Evolutionary conservation across 805 yeast genomes (phyloP).

Genomic region (Spathaspora passalidarum): DNA sequence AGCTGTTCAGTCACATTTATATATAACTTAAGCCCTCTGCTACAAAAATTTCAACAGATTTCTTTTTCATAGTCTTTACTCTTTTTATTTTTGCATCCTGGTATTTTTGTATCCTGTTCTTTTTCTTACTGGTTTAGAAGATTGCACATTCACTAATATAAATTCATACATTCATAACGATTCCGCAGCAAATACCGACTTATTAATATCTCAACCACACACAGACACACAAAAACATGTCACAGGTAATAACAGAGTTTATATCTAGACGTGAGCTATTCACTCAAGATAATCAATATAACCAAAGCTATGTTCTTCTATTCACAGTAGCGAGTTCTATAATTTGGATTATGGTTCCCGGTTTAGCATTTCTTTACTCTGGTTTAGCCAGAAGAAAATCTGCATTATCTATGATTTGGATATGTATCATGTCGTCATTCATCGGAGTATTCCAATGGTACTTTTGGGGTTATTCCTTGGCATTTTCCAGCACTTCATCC

Average conservation of each 20-base stretch:
- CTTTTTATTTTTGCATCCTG: not conserved
- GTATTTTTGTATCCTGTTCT: not conserved
- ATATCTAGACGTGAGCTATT: slow-evolving; percentile 32
- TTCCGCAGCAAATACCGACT: not conserved
- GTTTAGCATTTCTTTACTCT: slow-evolving; percentile 86
- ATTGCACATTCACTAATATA: not conserved
- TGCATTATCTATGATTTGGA: slow-evolving; percentile 85
- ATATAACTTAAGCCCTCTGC: not conserved
- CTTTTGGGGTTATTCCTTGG: slow-evolving; percentile 96
- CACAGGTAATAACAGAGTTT: slow-evolving; percentile 7
- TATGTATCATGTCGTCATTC: slow-evolving; percentile 67
- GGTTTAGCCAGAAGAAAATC: slow-evolving; percentile 88
- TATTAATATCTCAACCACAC: not conserved
- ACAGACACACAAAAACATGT: not conserved
- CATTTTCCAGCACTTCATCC: slow-evolving; percentile 75
- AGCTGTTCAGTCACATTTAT: not conserved
- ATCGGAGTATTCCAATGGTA: slow-evolving; percentile 90
- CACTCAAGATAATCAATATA: slow-evolving; percentile 30
- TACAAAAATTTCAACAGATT: not conserved
- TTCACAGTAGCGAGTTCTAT: slow-evolving; percentile 62
- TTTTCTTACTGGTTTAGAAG: slow-evolving; percentile 1
- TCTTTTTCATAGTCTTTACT: not conserved
- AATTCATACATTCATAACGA: not conserved
- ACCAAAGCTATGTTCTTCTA: slow-evolving; percentile 29
- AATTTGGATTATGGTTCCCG: slow-evolving; percentile 92